A percentile compares a stretch with the other conserved stretches of the same genome.
phyloP scores from a whole-genome alignment of 192 early-diverging fungal genomes.

The Paraglomus brasilianum region DNA sequence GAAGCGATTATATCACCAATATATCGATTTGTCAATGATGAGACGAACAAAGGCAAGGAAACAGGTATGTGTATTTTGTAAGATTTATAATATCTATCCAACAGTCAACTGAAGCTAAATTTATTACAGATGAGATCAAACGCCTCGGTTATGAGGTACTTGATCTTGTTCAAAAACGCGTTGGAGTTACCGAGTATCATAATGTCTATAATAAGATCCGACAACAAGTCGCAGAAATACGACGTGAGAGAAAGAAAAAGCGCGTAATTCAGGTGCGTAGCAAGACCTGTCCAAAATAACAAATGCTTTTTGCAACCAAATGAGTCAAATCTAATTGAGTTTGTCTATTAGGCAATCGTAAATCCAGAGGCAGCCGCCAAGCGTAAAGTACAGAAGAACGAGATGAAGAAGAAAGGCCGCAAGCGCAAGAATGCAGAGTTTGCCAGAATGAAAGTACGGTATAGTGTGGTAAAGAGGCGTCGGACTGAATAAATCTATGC shows the following conservation, averaged over 20 bases:
- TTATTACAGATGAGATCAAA: conserved; percentile 65
- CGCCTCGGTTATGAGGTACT: conserved; percentile 78
- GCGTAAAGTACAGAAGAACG: conserved; percentile 69
- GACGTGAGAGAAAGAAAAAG: conserved; percentile 62
- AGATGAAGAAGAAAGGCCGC: conserved; percentile 63
- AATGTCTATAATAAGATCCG: conserved; percentile 66
- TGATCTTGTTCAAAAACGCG: conserved; percentile 67
- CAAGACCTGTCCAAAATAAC: conserved; percentile 16
- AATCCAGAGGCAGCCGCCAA: conserved; percentile 75
- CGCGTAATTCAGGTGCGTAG: conserved; percentile 53
- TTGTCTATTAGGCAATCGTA: conserved; percentile 51
- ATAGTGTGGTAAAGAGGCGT: conserved; percentile 45
- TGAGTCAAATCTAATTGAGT: conserved; percentile 21
- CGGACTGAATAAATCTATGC: conserved; percentile 27
- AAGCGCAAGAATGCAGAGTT: conserved; percentile 70
- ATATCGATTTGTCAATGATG: conserved; percentile 78
- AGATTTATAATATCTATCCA: background rate
- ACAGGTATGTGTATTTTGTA: conserved; percentile 49
- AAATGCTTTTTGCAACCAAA: conserved; percentile 16
- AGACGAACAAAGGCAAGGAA: conserved; percentile 59
- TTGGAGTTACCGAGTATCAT: conserved; percentile 74
- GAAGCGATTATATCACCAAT: conserved; percentile 72
- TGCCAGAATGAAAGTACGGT: conserved; percentile 53
- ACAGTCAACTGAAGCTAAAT: conserved; percentile 17
- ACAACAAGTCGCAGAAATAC: conserved; percentile 57